Evolutionary conservation across 2,329 filamentous ascomycete species (phyloP), one percentile per base, ranked within the genome.

Genomic region (Microsporum ferrugineum): DNA sequence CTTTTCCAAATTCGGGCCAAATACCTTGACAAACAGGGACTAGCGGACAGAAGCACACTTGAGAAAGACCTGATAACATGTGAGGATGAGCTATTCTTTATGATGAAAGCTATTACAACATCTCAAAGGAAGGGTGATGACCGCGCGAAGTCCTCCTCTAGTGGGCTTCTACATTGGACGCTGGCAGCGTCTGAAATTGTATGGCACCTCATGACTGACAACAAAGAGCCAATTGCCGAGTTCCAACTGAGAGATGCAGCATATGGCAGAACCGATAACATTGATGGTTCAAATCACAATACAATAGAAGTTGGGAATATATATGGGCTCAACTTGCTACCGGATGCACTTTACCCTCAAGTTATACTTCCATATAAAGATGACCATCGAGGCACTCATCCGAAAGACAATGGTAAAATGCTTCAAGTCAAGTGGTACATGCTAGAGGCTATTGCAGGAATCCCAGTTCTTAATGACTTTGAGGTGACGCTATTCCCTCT

Each of bases 71-170:
- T 99, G 58, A 84, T 89, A 7, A 85, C 85, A 23, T 96, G 90
- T 69, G 94, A 97, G 72, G 94, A 99, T 69, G 95, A 99, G 73
- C 77, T 99, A 6, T 99, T 99, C 80, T 99, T 99, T 77, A 88
- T 99, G 79, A 97, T 99, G 94, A 97, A 99, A 70, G 95, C 94
- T 43, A 99, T 99, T 71, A 99, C 94, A 1, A 95, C 91, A 2
- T 95, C 92, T 3, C 94, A 99, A 74, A 82, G 91, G 63, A 94
- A 91, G 71, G 86, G 85, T 65, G 85, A 88, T 58, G 90, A 95
- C 63, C 83, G 82, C 55, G 75, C 75, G 41, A 79, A 84, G 57
- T 84, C 85, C 5, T 83, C 90, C 65, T 87, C 86, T 61, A 91
- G 84, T 63, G 91, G 91, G 4, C 78, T 96, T 45, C 75, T 99